Evolutionary conservation across 2,329 filamentous ascomycete species (phyloP).

Genomic region (Sclerotinia subarctica): DNA sequence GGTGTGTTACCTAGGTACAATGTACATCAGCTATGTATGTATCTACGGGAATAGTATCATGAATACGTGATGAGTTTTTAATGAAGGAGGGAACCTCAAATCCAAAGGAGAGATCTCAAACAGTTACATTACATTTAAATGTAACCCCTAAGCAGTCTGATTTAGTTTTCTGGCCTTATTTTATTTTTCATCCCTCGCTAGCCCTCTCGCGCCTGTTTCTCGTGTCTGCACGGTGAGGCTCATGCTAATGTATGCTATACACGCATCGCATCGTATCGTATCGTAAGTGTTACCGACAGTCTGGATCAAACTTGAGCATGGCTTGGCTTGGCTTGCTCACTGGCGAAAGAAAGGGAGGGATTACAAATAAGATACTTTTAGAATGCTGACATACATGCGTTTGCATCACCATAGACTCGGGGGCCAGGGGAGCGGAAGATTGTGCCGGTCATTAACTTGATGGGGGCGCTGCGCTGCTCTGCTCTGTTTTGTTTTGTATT

Average conservation of each 20-base stretch:
- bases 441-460: not conserved
- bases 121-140: not conserved
- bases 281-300: conserved; percentile 8
- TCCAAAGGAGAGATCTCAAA: not conserved
- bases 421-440: conserved; percentile 1
- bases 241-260: not conserved
- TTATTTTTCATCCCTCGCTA: not conserved
- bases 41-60: not conserved
- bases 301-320: conserved; percentile 10
- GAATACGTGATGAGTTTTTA: not conserved
- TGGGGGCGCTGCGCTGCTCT: not conserved
- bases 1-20: not conserved
- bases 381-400: conserved; percentile 12
- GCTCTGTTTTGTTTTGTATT: not conserved
- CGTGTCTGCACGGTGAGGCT: conserved; percentile 3
- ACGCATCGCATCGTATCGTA: conserved; percentile 1
- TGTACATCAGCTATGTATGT: not conserved
- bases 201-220: conserved; percentile 2
- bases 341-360: not conserved
- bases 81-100: not conserved
- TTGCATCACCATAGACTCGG: not conserved
- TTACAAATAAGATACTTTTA: not conserved
- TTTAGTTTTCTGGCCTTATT: not conserved
- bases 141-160: not conserved
- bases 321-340: not conserved